These are phyloP conservation scores for Diaporthe citriasiana DNA, from an alignment of 2,329 filamentous ascomycete species.

Conservation along the genomic window DNA sequence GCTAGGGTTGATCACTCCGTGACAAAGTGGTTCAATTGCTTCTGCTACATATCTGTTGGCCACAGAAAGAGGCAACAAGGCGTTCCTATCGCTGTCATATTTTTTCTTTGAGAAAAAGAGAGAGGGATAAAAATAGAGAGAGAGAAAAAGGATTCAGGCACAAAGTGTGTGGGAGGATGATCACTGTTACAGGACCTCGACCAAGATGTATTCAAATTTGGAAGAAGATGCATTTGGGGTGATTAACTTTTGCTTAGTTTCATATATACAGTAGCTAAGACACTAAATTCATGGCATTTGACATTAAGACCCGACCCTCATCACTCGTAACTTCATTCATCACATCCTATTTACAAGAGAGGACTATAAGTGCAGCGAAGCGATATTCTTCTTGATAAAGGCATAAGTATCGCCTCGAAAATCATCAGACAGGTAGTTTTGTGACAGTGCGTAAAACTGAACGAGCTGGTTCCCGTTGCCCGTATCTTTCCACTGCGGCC, in stretches of 20 bases:
- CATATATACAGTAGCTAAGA: constrained; percentile 6
- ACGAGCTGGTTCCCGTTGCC: constrained; percentile 61
- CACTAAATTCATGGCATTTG: neutral
- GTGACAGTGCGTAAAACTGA: constrained; percentile 54
- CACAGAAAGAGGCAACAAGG: too few species aligned
- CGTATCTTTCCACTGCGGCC: constrained; percentile 58
- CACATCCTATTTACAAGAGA: neutral
- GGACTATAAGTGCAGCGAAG: constrained; percentile 34
- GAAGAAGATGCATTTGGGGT: neutral
- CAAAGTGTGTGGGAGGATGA: neutral
- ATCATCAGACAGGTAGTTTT: constrained; percentile 53
- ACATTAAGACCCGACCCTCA: neutral
- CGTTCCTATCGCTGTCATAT: too few species aligned
- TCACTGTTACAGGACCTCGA: neutral
- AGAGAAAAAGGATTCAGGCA: too few species aligned
- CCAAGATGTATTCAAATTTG: neutral
- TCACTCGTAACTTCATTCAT: constrained; percentile 12
- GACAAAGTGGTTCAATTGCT: too few species aligned
- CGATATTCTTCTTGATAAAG: constrained; percentile 45
- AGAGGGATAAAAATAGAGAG: too few species aligned
- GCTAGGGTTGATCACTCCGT: too few species aligned
- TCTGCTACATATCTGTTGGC: too few species aligned
- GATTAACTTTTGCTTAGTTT: neutral
- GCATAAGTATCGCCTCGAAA: constrained; percentile 52
- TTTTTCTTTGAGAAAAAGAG: too few species aligned